Evolutionary conservation across 495 filamentous ascomycete species (phyloP).

Genomic region (Xylaria curta): DNA sequence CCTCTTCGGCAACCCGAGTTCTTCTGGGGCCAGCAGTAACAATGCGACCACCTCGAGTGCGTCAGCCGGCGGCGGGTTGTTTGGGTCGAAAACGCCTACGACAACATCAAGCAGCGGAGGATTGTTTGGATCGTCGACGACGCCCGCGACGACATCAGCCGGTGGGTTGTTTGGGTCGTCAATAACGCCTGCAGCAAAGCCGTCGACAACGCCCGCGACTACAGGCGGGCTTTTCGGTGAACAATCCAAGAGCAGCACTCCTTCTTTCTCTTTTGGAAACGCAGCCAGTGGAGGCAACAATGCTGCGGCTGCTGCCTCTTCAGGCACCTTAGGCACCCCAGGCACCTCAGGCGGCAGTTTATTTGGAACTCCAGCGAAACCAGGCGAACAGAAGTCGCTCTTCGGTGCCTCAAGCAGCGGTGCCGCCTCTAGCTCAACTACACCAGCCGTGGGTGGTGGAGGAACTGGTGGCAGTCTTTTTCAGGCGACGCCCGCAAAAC

Average conservation of each 20-base stretch:
- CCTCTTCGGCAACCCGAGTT: conserved; percentile 45
- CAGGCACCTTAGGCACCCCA: conserved; percentile 33
- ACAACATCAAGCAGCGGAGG: too few relatives aligned
- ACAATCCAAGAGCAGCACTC: conserved; percentile 34
- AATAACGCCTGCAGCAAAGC: conserved; percentile 24
- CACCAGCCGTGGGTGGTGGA: conserved; percentile 42
- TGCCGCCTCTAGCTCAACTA: conserved; percentile 36
- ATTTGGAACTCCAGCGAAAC: conserved; percentile 57
- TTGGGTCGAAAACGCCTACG: conserved; percentile 17
- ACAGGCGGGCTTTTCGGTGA: conserved; percentile 32
- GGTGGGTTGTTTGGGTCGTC: conserved; percentile 48
- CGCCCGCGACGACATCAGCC: conserved; percentile 12
- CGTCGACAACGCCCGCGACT: conserved; percentile 30
- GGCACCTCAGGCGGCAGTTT: conserved; percentile 40
- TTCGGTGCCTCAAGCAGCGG: conserved; percentile 40
- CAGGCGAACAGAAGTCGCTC: conserved; percentile 39
- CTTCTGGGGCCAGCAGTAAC: conserved; percentile 41
- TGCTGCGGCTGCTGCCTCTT: conserved; percentile 33
- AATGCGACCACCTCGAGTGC: conserved; percentile 49
- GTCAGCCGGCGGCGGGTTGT: conserved; percentile 40
- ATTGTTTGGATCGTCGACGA: too few relatives aligned
- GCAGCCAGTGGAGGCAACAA: conserved; percentile 29
- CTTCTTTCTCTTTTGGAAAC: conserved; percentile 53
- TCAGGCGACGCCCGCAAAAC: conserved; percentile 41
- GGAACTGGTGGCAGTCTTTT: conserved; percentile 47